Evolutionary conservation across 2,329 filamentous ascomycete species (phyloP).

Genomic region (Gyromitra esculenta): DNA sequence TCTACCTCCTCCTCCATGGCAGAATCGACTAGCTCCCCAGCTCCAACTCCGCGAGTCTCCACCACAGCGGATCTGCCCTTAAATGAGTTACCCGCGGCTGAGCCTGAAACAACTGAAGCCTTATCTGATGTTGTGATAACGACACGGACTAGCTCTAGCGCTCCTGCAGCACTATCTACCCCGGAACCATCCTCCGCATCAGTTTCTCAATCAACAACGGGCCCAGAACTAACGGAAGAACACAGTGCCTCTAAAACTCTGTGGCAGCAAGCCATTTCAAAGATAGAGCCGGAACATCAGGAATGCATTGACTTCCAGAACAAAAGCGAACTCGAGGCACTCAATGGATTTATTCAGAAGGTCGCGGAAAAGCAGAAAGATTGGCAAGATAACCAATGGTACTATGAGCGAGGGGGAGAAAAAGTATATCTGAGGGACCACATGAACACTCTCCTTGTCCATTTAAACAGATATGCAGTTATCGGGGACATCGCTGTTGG

Average conservation of each 20-base stretch:
- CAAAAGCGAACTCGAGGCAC: background rate
- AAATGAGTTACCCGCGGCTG: too few species aligned
- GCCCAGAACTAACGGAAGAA: too few species aligned
- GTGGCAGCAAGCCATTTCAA: slow-evolving; percentile 1
- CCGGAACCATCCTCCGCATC: too few species aligned
- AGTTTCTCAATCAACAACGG: too few species aligned
- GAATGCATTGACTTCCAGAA: background rate
- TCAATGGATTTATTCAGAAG: background rate
- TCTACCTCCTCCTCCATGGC: background rate
- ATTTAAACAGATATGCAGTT: slow-evolving; percentile 57
- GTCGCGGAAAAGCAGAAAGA: background rate
- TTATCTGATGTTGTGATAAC: too few species aligned
- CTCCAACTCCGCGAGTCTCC: too few species aligned
- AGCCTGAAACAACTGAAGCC: too few species aligned
- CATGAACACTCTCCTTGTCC: slow-evolving; percentile 51
- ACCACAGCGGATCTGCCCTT: too few species aligned
- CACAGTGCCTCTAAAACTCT: background rate
- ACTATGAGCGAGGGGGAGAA: background rate
- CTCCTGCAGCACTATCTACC: too few species aligned
- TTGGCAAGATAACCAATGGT: slow-evolving; percentile 22
- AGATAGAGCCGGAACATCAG: slow-evolving; percentile 4
- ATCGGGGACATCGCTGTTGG: slow-evolving; percentile 56
- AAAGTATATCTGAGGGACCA: slow-evolving; percentile 9
- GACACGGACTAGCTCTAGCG: too few species aligned
- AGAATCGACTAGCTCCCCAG: too few species aligned